Conservation (phyloP, 225 moss, liverwort and hornwort genomes). For the Polytrichum commune region DNA sequence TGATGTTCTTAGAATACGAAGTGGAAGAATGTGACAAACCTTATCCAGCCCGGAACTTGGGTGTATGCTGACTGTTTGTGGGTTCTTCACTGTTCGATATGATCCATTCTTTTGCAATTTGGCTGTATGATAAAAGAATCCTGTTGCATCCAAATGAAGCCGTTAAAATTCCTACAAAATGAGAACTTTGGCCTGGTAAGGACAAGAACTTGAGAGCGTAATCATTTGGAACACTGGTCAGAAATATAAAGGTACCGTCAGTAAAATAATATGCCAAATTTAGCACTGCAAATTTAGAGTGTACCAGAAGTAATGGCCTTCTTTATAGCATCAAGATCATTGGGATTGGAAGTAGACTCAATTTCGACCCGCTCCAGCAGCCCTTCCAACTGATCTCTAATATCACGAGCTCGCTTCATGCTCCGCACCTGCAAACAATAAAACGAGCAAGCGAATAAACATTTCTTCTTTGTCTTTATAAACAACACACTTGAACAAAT, state of each 20-base stretch:
- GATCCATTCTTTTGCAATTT: constrained; percentile 91
- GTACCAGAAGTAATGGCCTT: constrained; percentile 85
- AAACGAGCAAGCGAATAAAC: no score
- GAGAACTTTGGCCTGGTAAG: no score
- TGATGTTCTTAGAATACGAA: background rate
- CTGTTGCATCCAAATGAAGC: constrained; percentile 9
- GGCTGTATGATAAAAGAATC: constrained; percentile 92
- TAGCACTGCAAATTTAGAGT: background rate
- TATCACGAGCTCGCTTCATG: constrained; percentile 96
- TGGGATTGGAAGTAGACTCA: constrained; percentile 66
- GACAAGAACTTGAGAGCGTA: no score
- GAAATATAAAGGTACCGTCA: no score
- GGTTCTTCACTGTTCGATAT: constrained; percentile 86
- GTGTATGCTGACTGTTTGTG: constrained; percentile 81
- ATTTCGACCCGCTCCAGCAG: constrained; percentile 93
- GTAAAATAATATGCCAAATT: background rate
- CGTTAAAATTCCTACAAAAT: no score
- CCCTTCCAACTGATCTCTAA: constrained; percentile 93
- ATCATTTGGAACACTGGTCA: no score
- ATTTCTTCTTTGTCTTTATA: no score
- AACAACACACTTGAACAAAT: no score
- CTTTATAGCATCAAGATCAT: constrained; percentile 77
- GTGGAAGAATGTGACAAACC: constrained; percentile 25
- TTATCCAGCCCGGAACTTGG: constrained; percentile 91
- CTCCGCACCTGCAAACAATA: constrained; percentile 60